These are phyloP conservation scores for Fusarium humuli DNA, from an alignment of 2,329 filamentous ascomycete genomes.

Conservation along the genomic window DNA sequence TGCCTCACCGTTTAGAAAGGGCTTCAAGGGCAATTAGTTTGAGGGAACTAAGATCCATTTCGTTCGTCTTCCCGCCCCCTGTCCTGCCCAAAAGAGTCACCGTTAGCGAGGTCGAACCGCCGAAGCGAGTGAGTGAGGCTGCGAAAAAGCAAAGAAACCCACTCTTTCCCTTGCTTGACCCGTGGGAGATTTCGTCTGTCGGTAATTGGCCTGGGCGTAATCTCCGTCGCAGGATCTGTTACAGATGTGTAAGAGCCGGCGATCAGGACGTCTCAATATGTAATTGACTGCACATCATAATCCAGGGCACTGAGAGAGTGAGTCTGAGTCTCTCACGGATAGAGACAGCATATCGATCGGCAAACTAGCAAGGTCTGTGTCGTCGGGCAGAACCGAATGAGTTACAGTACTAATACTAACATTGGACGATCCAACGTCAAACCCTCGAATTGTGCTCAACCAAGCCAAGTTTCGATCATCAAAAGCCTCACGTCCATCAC, in stretches of 20 bases:
- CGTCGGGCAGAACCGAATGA: constrained; percentile 4
- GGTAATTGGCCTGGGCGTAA: constrained; percentile 28
- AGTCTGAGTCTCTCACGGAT: too few relatives aligned
- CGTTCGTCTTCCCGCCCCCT: constrained; percentile 29
- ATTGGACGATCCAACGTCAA: constrained; percentile 1
- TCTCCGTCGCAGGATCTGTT: constrained; percentile 42
- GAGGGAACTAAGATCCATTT: neutral
- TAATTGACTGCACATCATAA: constrained; percentile 27
- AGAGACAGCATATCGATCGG: neutral
- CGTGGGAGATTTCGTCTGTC: constrained; percentile 1
- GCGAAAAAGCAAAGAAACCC: constrained; percentile 4
- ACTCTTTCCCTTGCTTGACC: constrained; percentile 24
- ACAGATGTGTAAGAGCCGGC: constrained; percentile 39
- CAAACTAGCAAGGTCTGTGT: constrained; percentile 4
- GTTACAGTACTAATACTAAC: neutral
- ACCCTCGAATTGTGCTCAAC: neutral
- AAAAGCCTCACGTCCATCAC: constrained; percentile 22
- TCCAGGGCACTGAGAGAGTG: neutral
- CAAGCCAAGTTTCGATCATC: constrained; percentile 24
- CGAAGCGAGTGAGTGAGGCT: constrained; percentile 39
- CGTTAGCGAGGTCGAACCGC: constrained; percentile 2
- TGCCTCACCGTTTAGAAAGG: constrained; percentile 20
- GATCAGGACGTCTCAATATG: constrained; percentile 4
- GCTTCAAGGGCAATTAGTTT: neutral
- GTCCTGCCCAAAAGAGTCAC: constrained; percentile 7